These are phyloP conservation scores for Globisporangium iwayamae DNA, from an alignment of 352 stramenopile species.

Conservation along the genomic window DNA sequence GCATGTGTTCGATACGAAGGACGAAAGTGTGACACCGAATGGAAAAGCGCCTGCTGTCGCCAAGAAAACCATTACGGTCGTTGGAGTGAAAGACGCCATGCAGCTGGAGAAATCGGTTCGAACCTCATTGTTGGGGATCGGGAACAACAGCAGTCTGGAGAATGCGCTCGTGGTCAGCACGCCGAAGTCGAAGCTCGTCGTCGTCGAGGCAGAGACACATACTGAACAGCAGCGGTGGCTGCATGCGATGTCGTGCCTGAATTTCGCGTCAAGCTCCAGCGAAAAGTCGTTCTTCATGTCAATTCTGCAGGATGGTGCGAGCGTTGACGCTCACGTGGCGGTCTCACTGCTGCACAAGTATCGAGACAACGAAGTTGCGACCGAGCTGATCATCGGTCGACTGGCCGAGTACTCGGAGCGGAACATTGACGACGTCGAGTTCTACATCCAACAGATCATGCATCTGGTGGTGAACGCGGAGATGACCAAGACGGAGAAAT, in stretches of 20 bases:
- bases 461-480: slow-evolving; percentile 68
- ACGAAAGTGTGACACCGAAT: slow-evolving; percentile 16
- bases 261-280: slow-evolving; percentile 42
- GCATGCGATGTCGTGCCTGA: slow-evolving; percentile 64
- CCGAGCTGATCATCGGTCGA: slow-evolving; percentile 62
- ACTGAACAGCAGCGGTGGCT: slow-evolving; percentile 79
- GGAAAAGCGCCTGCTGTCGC: slow-evolving; percentile 19
- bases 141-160: slow-evolving; percentile 25
- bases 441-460: slow-evolving; percentile 81
- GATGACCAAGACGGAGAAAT: slow-evolving; percentile 55
- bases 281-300: slow-evolving; percentile 57
- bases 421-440: slow-evolving; percentile 78
- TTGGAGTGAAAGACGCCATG: slow-evolving; percentile 58
- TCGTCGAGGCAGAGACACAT: slow-evolving; percentile 62
- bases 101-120: slow-evolving; percentile 57
- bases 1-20: slow-evolving; percentile 63
- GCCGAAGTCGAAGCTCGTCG: slow-evolving; percentile 66
- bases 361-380: slow-evolving; percentile 58
- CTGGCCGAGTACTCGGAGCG: slow-evolving; percentile 56
- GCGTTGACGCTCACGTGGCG: slow-evolving; percentile 65
- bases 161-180: slow-evolving; percentile 68
- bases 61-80: slow-evolving; percentile 61
- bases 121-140: slow-evolving; percentile 41
- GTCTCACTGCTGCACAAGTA: slow-evolving; percentile 72
- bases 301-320: slow-evolving; percentile 44